These are phyloP conservation scores for Begonia peltatifolia DNA, from an alignment of 306 rosid species.

Conservation along the genomic window DNA sequence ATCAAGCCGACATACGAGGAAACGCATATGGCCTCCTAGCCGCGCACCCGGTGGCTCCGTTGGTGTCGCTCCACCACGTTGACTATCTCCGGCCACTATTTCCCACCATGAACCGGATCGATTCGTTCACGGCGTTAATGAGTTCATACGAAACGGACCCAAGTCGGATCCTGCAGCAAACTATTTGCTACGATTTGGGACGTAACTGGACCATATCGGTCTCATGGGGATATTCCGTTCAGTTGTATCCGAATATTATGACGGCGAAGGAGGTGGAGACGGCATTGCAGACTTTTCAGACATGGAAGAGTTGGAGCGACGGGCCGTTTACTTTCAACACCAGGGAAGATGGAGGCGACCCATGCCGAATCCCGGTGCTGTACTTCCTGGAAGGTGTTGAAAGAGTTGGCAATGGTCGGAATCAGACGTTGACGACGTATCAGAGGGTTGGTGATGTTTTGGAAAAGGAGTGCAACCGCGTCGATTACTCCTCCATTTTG, in stretches of 20 bases:
- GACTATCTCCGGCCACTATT: slow-evolving; percentile 42
- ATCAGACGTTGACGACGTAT: slow-evolving; percentile 16
- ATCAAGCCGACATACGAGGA: slow-evolving; percentile 65
- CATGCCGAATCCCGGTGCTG: slow-evolving; percentile 18
- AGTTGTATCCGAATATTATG: slow-evolving; percentile 31
- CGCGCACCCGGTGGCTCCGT: slow-evolving; percentile 57
- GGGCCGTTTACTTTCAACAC: slow-evolving; percentile 43
- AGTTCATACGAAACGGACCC: slow-evolving; percentile 26
- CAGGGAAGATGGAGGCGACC: slow-evolving; percentile 19
- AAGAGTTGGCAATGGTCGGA: not conserved
- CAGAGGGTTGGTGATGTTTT: slow-evolving; percentile 4
- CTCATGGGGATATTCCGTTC: slow-evolving; percentile 57
- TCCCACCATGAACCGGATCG: slow-evolving; percentile 19
- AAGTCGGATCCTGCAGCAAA: slow-evolving; percentile 38
- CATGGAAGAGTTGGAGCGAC: slow-evolving; percentile 27
- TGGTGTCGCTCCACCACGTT: slow-evolving; percentile 68
- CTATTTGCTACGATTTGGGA: slow-evolving; percentile 36
- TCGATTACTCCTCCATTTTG: slow-evolving; percentile 9
- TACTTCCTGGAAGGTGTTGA: slow-evolving; percentile 30
- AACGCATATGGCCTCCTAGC: slow-evolving; percentile 49
- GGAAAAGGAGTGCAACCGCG: slow-evolving; percentile 11
- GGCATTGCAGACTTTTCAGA: slow-evolving; percentile 25
- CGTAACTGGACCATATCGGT: slow-evolving; percentile 61
- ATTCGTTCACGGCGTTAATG: slow-evolving; percentile 17
- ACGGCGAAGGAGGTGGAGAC: slow-evolving; percentile 36